phyloP scores from a whole-genome alignment of 2,329 filamentous ascomycete species.

The Elsinoe ampelina region DNA sequence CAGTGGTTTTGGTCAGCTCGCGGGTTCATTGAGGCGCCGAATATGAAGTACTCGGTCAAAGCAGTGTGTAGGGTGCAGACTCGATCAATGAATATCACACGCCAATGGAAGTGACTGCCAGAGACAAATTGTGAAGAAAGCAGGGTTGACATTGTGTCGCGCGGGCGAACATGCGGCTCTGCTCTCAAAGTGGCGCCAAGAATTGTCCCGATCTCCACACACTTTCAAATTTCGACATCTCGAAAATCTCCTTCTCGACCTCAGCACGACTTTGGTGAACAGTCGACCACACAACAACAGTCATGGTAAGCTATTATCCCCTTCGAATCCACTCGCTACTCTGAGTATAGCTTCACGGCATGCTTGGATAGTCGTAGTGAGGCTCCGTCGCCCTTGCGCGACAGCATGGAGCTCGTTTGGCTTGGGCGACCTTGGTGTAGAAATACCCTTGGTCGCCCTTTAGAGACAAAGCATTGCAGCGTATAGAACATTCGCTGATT shows the following conservation, averaged over 20 bases:
- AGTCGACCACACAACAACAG: conserved; percentile 13
- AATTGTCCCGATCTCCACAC: background rate
- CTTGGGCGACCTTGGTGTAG: conserved; percentile 47
- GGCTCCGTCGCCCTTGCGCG: conserved; percentile 6
- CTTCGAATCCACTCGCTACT: conserved; percentile 2
- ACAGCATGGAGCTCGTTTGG: conserved; percentile 25
- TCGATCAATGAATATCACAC: too few species aligned
- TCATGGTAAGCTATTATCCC: conserved; percentile 10
- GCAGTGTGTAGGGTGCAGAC: too few species aligned
- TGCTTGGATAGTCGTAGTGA: background rate
- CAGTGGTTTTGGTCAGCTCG: background rate
- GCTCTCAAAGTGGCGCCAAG: background rate
- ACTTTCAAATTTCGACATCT: conserved; percentile 2
- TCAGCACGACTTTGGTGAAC: conserved; percentile 13
- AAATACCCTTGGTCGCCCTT: conserved; percentile 54
- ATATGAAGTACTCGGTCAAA: too few species aligned
- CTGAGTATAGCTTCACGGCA: background rate
- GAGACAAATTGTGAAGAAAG: background rate
- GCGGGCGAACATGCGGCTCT: background rate
- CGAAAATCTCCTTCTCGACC: conserved; percentile 9
- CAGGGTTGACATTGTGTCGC: background rate
- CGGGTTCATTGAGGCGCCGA: too few species aligned
- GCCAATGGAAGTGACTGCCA: too few species aligned
- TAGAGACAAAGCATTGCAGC: conserved; percentile 82
- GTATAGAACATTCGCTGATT: conserved; percentile 83